phyloP scores from a whole-genome alignment of 805 yeast genomes.

The Danielia reshetovae region DNA sequence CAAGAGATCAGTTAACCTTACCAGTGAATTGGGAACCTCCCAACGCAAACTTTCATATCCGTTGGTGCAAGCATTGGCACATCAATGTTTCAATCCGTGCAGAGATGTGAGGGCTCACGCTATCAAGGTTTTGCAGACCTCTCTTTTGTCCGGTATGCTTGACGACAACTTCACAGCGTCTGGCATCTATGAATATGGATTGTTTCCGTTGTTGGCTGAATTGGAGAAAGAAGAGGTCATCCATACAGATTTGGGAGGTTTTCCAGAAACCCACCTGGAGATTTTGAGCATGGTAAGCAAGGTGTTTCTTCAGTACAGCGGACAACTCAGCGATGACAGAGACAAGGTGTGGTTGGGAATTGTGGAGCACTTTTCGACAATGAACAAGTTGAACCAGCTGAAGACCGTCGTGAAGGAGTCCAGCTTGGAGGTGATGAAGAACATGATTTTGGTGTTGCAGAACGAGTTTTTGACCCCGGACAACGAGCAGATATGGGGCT shows the following conservation, averaged over 20 bases:
- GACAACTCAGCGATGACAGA: conserved; percentile 21
- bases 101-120: conserved; percentile 70
- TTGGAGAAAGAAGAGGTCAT: conserved; percentile 59
- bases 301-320: conserved; percentile 34
- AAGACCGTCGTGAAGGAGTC: conserved; percentile 25
- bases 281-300: conserved; percentile 67
- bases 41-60: conserved; percentile 47
- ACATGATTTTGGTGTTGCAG: conserved; percentile 38
- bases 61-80: conserved; percentile 76
- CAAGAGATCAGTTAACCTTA: conserved; percentile 57
- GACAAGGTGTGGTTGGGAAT: conserved; percentile 33
- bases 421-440: conserved; percentile 35
- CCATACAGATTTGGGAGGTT: conserved; percentile 58
- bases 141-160: conserved; percentile 40
- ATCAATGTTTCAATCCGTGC: conserved; percentile 87
- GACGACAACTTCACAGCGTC: conserved; percentile 41
- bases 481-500: conserved; percentile 25
- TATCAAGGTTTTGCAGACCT: conserved; percentile 52
- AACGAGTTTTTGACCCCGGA: conserved; percentile 21
- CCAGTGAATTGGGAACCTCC: conserved; percentile 45
- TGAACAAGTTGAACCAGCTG: conserved; percentile 20
- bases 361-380: conserved; percentile 27
- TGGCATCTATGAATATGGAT: conserved; percentile 65
- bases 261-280: conserved; percentile 62
- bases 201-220: conserved; percentile 69